Evolutionary conservation across 2,329 filamentous ascomycete genomes (phyloP).

Genomic region (Cladophialophora yegresii): DNA sequence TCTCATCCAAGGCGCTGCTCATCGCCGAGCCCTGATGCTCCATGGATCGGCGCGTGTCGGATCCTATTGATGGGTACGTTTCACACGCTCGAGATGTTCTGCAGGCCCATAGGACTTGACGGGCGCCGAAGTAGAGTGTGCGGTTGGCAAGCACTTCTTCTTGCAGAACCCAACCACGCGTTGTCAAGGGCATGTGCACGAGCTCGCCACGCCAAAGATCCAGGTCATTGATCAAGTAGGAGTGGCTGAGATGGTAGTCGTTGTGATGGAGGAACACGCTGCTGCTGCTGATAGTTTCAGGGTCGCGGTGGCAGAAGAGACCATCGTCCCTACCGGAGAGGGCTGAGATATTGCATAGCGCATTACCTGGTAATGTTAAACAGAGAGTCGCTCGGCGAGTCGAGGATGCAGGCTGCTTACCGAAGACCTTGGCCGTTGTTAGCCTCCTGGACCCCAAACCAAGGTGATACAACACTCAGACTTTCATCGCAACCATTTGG

Average conservation of each 20-base stretch:
- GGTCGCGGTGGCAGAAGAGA: constrained; percentile 17
- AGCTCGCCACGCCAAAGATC: constrained; percentile 25
- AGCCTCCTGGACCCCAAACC: too few relatives aligned
- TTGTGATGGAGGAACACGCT: constrained; percentile 5
- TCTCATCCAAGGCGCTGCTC: background rate
- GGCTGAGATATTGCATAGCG: constrained; percentile 28
- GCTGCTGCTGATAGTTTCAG: constrained; percentile 17
- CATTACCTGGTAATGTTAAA: constrained; percentile 8
- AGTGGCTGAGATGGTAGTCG: constrained; percentile 3
- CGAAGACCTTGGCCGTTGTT: too few relatives aligned
- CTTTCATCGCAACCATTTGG: background rate
- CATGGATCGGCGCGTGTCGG: background rate
- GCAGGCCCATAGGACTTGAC: constrained; percentile 47
- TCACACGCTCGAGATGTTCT: constrained; percentile 18
- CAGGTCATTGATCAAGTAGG: constrained; percentile 25
- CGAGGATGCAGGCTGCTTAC: too few relatives aligned
- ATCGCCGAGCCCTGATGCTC: background rate
- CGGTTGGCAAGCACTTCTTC: constrained; percentile 45
- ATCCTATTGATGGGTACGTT: constrained; percentile 16
- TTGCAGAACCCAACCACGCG: constrained; percentile 47
- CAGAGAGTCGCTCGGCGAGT: too few relatives aligned
- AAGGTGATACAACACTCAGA: too few relatives aligned
- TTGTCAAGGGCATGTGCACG: constrained; percentile 38
- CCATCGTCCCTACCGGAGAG: constrained; percentile 21
- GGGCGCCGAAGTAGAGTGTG: constrained; percentile 44